phyloP scores from a whole-genome alignment of 768 basidiomycete species.

The Psilocybe tampanensis region DNA sequence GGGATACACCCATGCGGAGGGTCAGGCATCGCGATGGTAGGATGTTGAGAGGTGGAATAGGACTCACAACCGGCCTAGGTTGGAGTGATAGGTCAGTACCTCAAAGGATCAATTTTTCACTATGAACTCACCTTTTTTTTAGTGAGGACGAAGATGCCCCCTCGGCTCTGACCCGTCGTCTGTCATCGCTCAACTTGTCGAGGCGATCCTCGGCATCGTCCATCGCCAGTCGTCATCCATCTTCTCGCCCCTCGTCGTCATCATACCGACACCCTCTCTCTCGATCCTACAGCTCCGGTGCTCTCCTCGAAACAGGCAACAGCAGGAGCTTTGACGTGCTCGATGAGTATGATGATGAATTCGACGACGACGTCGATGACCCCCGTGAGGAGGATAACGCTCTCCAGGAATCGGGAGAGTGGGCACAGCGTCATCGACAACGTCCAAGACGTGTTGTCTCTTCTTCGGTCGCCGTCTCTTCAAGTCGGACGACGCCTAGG shows the following conservation, averaged over 20 bases:
- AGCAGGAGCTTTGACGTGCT: conserved; percentile 11
- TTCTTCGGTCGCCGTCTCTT: neutral
- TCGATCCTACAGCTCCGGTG: conserved; percentile 34
- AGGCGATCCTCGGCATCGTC: conserved; percentile 49
- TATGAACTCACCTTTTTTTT: conserved; percentile 3
- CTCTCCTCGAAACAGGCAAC: conserved; percentile 20
- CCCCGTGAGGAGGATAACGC: conserved; percentile 8
- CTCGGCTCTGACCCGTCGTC: conserved; percentile 62
- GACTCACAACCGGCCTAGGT: conserved; percentile 70
- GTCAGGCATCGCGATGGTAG: conserved; percentile 65
- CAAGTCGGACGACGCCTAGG: neutral
- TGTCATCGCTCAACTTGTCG: conserved; percentile 58
- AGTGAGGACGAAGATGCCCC: conserved; percentile 79
- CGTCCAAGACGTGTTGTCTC: neutral
- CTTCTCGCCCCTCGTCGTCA: conserved; percentile 13
- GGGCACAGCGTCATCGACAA: conserved; percentile 20
- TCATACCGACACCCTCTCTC: conserved; percentile 32
- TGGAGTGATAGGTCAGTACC: conserved; percentile 72
- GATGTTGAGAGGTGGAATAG: conserved; percentile 61
- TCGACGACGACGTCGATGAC: conserved; percentile 17
- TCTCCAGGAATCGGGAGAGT: conserved; percentile 20
- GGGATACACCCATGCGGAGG: conserved; percentile 58
- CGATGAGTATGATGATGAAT: conserved; percentile 14
- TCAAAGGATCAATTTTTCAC: conserved; percentile 4
- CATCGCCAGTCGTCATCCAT: conserved; percentile 23